Percentiles rank a stretch among this genome's conserved stretches.
These are phyloP conservation scores for Fusarium stilboides DNA, from an alignment of 2,329 filamentous ascomycete genomes.

Conservation along the genomic window DNA sequence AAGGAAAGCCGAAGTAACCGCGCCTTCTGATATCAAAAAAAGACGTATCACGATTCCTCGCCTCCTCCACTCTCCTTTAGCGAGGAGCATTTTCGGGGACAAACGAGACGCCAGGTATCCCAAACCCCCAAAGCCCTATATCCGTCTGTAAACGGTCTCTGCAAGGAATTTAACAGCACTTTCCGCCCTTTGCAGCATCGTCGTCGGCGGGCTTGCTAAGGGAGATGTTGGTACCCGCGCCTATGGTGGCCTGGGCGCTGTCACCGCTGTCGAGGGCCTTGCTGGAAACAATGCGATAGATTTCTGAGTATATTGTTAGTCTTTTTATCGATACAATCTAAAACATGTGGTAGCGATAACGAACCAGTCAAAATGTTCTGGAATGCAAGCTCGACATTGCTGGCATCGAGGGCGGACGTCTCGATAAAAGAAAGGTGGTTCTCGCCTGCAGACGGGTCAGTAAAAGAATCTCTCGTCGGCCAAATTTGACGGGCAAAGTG, in stretches of 20 bases:
- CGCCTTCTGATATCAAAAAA: conserved; percentile 59
- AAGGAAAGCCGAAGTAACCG: conserved; percentile 59
- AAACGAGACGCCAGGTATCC: conserved; percentile 56
- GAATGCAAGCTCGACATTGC: conserved; percentile 99
- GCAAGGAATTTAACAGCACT: conserved; percentile 78
- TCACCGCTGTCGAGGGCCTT: conserved; percentile 96
- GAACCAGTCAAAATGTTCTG: conserved; percentile 98
- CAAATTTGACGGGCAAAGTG: conserved; percentile 3
- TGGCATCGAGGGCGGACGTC: conserved; percentile 97
- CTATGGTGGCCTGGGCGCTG: conserved; percentile 82
- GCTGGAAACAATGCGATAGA: conserved; percentile 98
- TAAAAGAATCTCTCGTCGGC: conserved; percentile 20
- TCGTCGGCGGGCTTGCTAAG: conserved; percentile 89
- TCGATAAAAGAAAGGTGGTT: conserved; percentile 99
- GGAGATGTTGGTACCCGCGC: conserved; percentile 85
- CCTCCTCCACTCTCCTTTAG: conserved; percentile 54
- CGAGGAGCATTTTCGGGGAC: conserved; percentile 54
- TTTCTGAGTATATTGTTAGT: conserved; percentile 73
- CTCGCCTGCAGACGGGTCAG: conserved; percentile 74
- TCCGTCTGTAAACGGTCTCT: conserved; percentile 44
- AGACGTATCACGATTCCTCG: conserved; percentile 56
- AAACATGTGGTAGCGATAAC: conserved; percentile 48
- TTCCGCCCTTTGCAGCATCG: conserved; percentile 80
- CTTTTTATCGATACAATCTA: conserved; percentile 11
- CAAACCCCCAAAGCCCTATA: conserved; percentile 51